Conservation (phyloP, 2,329 filamentous ascomycete genomes). For the Ophiostoma piceae region DNA sequence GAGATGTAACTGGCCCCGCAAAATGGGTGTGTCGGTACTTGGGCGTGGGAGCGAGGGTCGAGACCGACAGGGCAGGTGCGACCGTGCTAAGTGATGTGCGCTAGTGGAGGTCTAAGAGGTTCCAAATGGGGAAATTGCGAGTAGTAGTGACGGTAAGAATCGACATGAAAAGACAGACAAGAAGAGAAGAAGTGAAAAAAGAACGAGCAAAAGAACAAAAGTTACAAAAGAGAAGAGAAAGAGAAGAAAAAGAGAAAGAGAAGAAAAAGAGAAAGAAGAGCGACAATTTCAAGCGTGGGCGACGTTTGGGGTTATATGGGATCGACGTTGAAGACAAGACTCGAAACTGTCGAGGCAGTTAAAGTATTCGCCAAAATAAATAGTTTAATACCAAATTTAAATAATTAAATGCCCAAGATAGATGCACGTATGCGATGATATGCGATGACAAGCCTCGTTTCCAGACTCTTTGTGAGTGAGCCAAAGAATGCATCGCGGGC, state of each 20-base stretch:
- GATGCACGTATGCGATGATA: background rate
- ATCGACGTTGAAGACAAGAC: slow-evolving; percentile 17
- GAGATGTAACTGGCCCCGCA: slow-evolving; percentile 20
- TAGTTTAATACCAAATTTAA: background rate
- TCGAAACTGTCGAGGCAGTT: background rate
- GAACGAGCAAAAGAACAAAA: background rate
- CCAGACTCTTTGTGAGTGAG: background rate
- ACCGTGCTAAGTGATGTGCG: background rate
- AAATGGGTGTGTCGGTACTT: slow-evolving; percentile 22
- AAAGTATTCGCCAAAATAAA: background rate
- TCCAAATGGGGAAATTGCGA: background rate
- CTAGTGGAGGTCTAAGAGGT: slow-evolving; percentile 5
- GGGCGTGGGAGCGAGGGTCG: background rate
- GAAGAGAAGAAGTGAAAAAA: background rate
- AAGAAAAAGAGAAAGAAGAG: background rate
- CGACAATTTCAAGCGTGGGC: slow-evolving; percentile 10
- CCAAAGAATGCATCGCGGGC: background rate
- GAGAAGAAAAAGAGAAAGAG: background rate
- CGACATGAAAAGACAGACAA: background rate
- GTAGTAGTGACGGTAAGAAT: background rate
- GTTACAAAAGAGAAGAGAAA: background rate
- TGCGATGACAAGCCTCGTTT: background rate
- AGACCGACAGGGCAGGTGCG: background rate
- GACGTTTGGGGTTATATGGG: slow-evolving; percentile 21
- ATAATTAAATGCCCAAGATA: background rate